Base-by-base conservation (phyloP, 1,139 yeast genomes). In the Hansenula lynferdii region DNA sequence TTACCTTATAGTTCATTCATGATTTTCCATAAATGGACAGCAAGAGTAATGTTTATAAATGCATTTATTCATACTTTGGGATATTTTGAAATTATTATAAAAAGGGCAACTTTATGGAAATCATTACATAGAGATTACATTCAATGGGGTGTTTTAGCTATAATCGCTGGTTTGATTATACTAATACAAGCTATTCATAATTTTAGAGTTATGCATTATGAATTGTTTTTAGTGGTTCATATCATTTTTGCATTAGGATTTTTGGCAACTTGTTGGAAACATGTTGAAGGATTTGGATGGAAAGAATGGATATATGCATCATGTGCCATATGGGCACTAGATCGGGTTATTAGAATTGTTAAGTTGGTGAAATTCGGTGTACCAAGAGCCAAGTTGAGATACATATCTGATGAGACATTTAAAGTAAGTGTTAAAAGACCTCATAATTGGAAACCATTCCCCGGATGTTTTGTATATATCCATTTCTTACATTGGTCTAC, bases 11-110 rank as follows among this genome's bases (percentile, higher is more conserved):
- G 77, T 5, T 69, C 83, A 31, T 81, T 82, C 55, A 66, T 80
- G 49, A 65, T 75, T 22, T 70, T 78, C 56, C 94, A 85, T 59
- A 76, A 80, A 51, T 80, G 86, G 84, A 56, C 77, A 3, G 76
- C 82, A 2, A 69, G 92, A 57, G 47, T 64, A 2, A 54, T 65
- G 42, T 50, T 65, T 23, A 19, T 64, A 9, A 57, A 65, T 44
- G 52, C 65, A 1, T 28, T 60, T 5, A 49, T 73, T 18, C 85
- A 79, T 49, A 64, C 71, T n/a, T 32, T 54, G 16, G 39, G 46
- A 10, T 51, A 49, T 22, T 8, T 39, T 37, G 64, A 58, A 10
- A 60, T 66, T 9, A 72, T 76, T 14, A 61, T 65, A 34, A 61
- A 59, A 28, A 58, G 55, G 11, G 35, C 34, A 3, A 23, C 25